Base-by-base conservation (phyloP, 2,329 filamentous ascomycete species). In the Alternaria ethzedia region DNA sequence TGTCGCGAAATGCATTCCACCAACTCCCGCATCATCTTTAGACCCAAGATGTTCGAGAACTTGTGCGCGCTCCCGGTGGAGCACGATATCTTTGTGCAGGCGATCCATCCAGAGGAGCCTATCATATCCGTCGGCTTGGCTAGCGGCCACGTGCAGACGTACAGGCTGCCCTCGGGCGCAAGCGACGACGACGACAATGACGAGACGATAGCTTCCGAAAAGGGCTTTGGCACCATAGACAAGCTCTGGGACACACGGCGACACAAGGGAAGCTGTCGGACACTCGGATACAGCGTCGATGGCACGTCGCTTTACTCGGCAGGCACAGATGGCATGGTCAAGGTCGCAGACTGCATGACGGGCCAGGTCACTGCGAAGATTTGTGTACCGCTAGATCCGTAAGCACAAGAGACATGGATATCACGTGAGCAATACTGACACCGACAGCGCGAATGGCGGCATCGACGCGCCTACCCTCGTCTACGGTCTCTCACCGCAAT, bases 231-330 rank as follows among this genome's bases (percentile, higher is more conserved):
- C 46, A 88, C 90, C 59, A 91, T 98, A 66, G 91, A 94, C 70
- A 93, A 90, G 0, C 83, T 90, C 63, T 99, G 96, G 96, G 88
- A 88, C 72, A 98, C 96, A 6, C 86, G 90, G 70, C 87, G 96
- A 65, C 96, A 99, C 83, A 97, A 97, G 84, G 95, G 94, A 12
- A 97, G 94, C 85, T 98, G 95, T 78, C 87, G 96, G 57, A 90
- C 89, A 64, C 82, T 98, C 59, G 89, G 86, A 5, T 98, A 94
- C 81, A 90, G 89, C 68, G 81, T 88, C 61, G 94, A 97, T 78
- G 96, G 95, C 15, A 83, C 87, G 68, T 85, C 90, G 84, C 81
- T 86, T 82, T 89, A 85, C 70, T 86, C 84, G 20, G 84, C 86
- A 4, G 88, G 88, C 45, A 88, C 87, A 10, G 88, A 90, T 77